Base-by-base conservation (phyloP, 2,329 filamentous ascomycete genomes). In the Fusarium praegraminearum region DNA sequence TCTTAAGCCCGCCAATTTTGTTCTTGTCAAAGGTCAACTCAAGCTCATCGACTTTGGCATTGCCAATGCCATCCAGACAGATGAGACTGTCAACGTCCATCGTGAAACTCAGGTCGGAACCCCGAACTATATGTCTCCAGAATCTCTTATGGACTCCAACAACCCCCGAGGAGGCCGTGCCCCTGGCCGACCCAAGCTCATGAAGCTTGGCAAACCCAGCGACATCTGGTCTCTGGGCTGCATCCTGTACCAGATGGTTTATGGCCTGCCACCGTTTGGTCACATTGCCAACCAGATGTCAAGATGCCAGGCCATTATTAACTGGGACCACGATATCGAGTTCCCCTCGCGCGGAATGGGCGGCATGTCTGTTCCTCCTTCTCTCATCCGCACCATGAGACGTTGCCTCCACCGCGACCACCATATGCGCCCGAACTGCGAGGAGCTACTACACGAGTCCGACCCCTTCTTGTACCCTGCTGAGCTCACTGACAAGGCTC, bases 41-140 rank as follows among this genome's bases (percentile, higher is more conserved):
- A 99, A 99, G 80, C 87, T 99, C 59, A 99, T 99, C 76, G 96
- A 99, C 81, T 99, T 99, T 78, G 96, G 96, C 73, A 99, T 99
- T 76, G 96, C 96, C 61, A 97, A 98, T 76, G 94, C 96, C 51
- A 99, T 99, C 74, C 92, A 97, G 80, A 93, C 90, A 2, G 96
- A 98, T 77, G 90, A 98, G 80, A 99, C 96, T 0, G 92, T 98
- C 79, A 99, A 99, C 73, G 94, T 99, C 13, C 96, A 99, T 80
- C 92, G 96, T 61, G 96, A 99, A 78, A 93, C 91, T 13, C 94
- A 98, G 81, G 90, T 98, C 67, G 96, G 97, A 59, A 99, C 96
- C 1, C 94, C 96, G 5, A 99, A 97, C 79, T 99, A 98, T 83
- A 99, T 99, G 96, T 97, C 93, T 2, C 96, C 96, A 0, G 96